Evolutionary conservation across 169 alveolate genomes (phyloP).

Genomic region (Plasmodium yoelii): DNA sequence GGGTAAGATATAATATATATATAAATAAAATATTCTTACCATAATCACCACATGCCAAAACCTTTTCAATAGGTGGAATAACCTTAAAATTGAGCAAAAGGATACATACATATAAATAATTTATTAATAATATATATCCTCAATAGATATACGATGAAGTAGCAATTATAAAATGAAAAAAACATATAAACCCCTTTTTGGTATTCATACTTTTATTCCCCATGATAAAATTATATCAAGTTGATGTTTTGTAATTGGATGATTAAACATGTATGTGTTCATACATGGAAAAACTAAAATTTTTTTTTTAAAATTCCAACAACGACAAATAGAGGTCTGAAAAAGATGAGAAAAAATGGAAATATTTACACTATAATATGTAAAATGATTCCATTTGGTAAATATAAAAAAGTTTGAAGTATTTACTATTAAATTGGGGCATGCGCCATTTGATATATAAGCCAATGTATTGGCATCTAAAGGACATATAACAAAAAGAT

Average conservation of each 20-base stretch:
- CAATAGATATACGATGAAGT: background rate
- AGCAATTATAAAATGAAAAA: background rate
- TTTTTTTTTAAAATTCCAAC: conserved; percentile 93
- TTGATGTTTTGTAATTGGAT: conserved; percentile 91
- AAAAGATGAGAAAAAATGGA: background rate
- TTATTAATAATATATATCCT: background rate
- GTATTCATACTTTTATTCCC: conserved; percentile 74
- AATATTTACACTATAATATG: background rate
- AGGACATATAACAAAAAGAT: conserved; percentile 92
- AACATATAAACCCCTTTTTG: background rate
- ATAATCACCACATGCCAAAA: conserved; percentile 89
- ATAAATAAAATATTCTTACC: conserved; percentile 63
- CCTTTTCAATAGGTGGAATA: conserved; percentile 83
- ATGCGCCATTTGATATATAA: conserved; percentile 91
- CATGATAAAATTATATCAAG: conserved; percentile 80
- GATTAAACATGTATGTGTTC: conserved; percentile 95
- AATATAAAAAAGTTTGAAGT: too few species aligned
- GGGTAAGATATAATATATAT: background rate
- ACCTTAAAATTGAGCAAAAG: conserved; percentile 27
- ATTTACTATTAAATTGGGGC: conserved; percentile 92
- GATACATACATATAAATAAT: background rate
- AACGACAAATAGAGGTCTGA: conserved; percentile 93
- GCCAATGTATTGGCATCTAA: conserved; percentile 95
- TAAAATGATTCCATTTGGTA: background rate
- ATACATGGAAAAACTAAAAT: conserved; percentile 94